phyloP scores from a whole-genome alignment of 495 filamentous ascomycete genomes.

The Ramalina peruviana region DNA sequence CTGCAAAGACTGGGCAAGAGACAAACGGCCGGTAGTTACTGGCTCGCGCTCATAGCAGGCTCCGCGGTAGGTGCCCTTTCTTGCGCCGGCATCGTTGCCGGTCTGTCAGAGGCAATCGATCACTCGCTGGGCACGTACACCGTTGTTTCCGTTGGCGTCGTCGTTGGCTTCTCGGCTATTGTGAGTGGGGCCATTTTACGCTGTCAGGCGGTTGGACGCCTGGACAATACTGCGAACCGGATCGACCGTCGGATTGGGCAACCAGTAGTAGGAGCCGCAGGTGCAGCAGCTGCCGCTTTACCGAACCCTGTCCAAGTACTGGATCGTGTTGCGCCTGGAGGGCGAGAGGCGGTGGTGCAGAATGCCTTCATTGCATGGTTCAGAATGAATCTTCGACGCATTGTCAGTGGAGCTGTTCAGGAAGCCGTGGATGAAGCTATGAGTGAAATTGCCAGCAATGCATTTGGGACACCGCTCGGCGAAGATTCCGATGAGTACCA shows the following conservation, averaged over 20 bases:
- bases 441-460: too few species aligned
- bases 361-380: background rate
- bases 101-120: background rate
- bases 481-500: too few species aligned
- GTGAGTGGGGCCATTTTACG: background rate
- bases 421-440: too few species aligned
- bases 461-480: too few species aligned
- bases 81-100: background rate
- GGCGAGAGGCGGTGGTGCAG: constrained; percentile 1
- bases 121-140: background rate
- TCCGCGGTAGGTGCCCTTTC: too few species aligned
- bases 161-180: background rate
- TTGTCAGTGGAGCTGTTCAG: background rate
- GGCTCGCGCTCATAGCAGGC: background rate
- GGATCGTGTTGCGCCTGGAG: background rate
- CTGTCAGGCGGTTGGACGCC: constrained; percentile 2
- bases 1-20: too few species aligned
- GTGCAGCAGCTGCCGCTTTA: background rate
- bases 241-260: background rate
- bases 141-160: background rate
- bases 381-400: background rate
- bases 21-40: background rate
- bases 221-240: background rate
- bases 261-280: background rate
- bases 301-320: background rate